These are phyloP conservation scores for Aspergillus ibericus DNA, from an alignment of 2,329 filamentous ascomycete genomes.

Conservation along the genomic window DNA sequence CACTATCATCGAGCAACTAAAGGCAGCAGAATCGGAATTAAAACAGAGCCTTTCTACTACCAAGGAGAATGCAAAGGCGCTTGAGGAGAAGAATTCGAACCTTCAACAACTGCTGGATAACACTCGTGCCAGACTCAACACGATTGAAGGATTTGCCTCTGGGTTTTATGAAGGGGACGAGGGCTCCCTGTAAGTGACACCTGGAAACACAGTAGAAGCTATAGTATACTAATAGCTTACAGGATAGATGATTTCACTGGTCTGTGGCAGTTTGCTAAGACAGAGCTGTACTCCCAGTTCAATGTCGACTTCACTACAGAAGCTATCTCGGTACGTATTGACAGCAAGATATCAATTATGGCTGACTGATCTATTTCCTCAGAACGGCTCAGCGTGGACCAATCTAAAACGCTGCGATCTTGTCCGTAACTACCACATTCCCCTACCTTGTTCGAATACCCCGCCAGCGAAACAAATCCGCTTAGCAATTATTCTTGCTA, in stretches of 20 bases:
- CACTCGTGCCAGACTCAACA: not conserved
- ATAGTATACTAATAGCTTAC: not conserved
- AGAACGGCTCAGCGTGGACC: conserved; percentile 9
- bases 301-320: not conserved
- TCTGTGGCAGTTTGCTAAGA: not conserved
- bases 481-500: conserved; percentile 28
- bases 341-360: not conserved
- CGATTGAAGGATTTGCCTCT: not conserved
- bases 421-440: conserved; percentile 17
- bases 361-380: not conserved
- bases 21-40: not conserved
- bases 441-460: conserved; percentile 33
- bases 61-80: not conserved
- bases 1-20: not conserved
- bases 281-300: not conserved
- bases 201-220: not conserved
- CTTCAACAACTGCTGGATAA: not conserved
- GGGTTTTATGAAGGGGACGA: not conserved
- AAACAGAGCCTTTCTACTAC: not conserved
- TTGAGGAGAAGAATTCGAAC: not conserved
- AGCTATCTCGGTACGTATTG: not conserved
- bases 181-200: not conserved
- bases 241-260: not conserved
- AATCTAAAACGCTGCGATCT: conserved; percentile 1
- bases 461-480: conserved; percentile 36